Conservation (phyloP, 2,329 filamentous ascomycete genomes). For the Hymenoscyphus linearis region DNA sequence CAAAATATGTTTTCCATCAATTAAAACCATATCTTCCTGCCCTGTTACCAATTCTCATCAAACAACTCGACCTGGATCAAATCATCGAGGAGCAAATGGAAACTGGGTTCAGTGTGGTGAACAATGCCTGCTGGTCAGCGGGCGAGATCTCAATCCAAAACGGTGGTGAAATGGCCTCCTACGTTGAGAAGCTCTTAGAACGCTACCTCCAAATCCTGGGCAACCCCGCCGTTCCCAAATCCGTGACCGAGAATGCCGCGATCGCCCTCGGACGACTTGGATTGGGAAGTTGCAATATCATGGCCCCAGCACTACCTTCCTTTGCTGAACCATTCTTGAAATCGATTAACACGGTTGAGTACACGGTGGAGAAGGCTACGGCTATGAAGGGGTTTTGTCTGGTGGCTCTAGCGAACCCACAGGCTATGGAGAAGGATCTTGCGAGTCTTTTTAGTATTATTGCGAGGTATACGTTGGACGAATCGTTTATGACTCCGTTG, state of each 20-base stretch:
- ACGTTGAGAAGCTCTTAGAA: constrained; percentile 69
- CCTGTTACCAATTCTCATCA: constrained; percentile 76
- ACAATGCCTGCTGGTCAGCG: constrained; percentile 96
- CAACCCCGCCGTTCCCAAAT: constrained; percentile 78
- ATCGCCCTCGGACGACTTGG: constrained; percentile 88
- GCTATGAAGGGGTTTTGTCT: constrained; percentile 87
- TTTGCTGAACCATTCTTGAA: constrained; percentile 80
- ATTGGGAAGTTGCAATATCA: constrained; percentile 65
- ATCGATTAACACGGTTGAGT: constrained; percentile 77
- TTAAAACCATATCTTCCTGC: constrained; percentile 67
- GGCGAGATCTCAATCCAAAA: constrained; percentile 86
- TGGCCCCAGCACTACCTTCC: constrained; percentile 72
- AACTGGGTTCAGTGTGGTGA: constrained; percentile 84
- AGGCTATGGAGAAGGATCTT: constrained; percentile 84
- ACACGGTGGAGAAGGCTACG: constrained; percentile 89
- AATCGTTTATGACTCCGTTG: constrained; percentile 40
- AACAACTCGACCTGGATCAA: constrained; percentile 77
- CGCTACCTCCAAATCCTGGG: constrained; percentile 77
- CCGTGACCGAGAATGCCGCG: constrained; percentile 87
- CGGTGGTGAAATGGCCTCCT: constrained; percentile 69
- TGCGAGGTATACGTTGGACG: constrained; percentile 64
- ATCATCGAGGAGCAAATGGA: constrained; percentile 77
- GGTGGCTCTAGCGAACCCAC: constrained; percentile 78
- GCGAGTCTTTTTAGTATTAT: constrained; percentile 79
- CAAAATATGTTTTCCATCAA: constrained; percentile 83